Evolutionary conservation across 164 flowering plant genomes (phyloP).

Genomic region (Sedum album): DNA sequence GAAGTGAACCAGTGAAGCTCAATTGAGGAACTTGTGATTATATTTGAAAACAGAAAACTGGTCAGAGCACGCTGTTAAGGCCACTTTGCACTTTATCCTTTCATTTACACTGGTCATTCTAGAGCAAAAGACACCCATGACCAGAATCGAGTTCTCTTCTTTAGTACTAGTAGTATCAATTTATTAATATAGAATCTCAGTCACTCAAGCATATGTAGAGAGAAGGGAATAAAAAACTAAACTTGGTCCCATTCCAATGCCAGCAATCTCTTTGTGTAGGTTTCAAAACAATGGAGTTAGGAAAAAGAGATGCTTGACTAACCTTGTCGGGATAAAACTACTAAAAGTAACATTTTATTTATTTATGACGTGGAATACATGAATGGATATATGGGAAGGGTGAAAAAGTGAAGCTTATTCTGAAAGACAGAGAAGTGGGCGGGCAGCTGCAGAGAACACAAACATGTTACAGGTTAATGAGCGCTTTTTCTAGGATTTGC

Average conservation of each 20-base stretch:
- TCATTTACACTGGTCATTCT: background rate
- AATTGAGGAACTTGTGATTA: background rate
- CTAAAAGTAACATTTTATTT: no score
- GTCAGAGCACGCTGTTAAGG: background rate
- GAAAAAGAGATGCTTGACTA: slow-evolving; percentile 2
- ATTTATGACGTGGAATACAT: background rate
- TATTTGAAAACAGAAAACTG: no score
- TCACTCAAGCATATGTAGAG: background rate
- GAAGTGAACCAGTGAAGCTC: background rate
- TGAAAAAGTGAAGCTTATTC: slow-evolving; percentile 2
- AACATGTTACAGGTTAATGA: background rate
- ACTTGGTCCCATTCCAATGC: background rate
- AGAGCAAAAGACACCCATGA: background rate
- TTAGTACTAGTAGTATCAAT: background rate
- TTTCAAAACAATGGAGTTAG: background rate
- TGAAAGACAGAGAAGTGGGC: background rate
- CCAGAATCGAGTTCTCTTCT: slow-evolving; percentile 4
- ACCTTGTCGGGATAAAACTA: background rate
- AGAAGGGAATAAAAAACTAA: background rate
- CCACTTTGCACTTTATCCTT: slow-evolving; percentile 5
- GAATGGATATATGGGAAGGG: background rate
- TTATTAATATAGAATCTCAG: background rate
- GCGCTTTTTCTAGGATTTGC: background rate
- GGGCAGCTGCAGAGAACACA: background rate
- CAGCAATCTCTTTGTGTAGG: background rate